Percentiles rank a stretch among this genome's conserved stretches.
phyloP scores from a whole-genome alignment of 495 filamentous ascomycete genomes.

The Penicillium simplicissimum region DNA sequence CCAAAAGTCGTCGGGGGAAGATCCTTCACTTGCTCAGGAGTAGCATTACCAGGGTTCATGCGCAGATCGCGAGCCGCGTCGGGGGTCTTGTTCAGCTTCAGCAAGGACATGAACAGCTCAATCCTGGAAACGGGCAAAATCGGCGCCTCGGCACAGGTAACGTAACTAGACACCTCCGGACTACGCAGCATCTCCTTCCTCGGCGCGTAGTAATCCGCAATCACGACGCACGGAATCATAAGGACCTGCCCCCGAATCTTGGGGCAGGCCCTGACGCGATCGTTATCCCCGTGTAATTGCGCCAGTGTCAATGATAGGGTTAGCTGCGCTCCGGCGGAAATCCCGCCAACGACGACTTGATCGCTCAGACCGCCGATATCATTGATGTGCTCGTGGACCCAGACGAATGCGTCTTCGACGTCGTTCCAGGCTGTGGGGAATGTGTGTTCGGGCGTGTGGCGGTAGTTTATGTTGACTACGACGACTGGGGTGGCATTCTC shows the following conservation, averaged over 20 bases:
- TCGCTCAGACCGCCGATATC: slow-evolving; percentile 36
- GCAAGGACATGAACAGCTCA: slow-evolving; percentile 33
- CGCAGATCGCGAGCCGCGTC: slow-evolving; percentile 30
- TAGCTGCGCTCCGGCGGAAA: slow-evolving; percentile 48
- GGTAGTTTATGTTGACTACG: slow-evolving; percentile 50
- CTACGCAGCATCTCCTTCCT: slow-evolving; percentile 36
- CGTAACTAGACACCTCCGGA: slow-evolving; percentile 36
- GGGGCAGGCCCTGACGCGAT: slow-evolving; percentile 26
- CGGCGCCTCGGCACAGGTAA: slow-evolving; percentile 43
- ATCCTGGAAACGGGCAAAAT: slow-evolving; percentile 35
- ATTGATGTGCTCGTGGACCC: slow-evolving; percentile 40
- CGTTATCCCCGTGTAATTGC: slow-evolving; percentile 26
- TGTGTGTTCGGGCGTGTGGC: slow-evolving; percentile 46
- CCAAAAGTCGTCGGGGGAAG: slow-evolving; percentile 48
- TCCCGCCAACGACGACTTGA: slow-evolving; percentile 46
- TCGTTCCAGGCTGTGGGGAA: slow-evolving; percentile 50
- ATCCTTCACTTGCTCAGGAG: slow-evolving; percentile 38
- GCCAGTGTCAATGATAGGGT: slow-evolving; percentile 43
- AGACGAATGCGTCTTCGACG: slow-evolving; percentile 48
- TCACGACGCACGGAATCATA: slow-evolving; percentile 43
- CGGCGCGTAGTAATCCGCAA: slow-evolving; percentile 33
- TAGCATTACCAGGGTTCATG: slow-evolving; percentile 44
- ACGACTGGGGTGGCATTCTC: slow-evolving; percentile 24
- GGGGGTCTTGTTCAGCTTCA: slow-evolving; percentile 19
- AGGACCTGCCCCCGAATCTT: slow-evolving; percentile 45